A percentile compares a stretch with the other conserved stretches of the same genome.
Evolutionary conservation across 805 yeast genomes (phyloP).

Genomic region (Metschnikowia cerradonensis): DNA sequence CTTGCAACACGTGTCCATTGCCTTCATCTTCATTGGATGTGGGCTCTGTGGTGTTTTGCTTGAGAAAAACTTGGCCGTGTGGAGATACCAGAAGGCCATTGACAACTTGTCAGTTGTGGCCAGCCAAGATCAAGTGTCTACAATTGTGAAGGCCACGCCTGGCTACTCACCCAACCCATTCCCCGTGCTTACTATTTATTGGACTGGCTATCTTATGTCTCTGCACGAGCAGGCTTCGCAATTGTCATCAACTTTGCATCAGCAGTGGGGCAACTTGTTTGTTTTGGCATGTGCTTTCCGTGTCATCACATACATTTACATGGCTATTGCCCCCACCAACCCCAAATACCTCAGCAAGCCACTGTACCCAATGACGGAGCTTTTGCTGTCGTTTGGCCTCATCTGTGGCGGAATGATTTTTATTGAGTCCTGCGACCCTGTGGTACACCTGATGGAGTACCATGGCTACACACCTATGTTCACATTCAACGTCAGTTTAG

Average conservation of each 20-base stretch:
- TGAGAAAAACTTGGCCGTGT: constrained; percentile 59
- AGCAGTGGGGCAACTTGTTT: constrained; percentile 88
- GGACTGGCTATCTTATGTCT: constrained; percentile 96
- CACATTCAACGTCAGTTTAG: constrained; percentile 82
- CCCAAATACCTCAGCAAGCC: constrained; percentile 25
- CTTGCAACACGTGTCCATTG: constrained; percentile 85
- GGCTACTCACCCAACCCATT: constrained; percentile 91
- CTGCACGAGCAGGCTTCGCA: constrained; percentile 83
- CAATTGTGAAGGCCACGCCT: constrained; percentile 44
- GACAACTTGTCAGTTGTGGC: constrained; percentile 13
- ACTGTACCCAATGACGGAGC: constrained; percentile 77
- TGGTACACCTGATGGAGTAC: constrained; percentile 74
- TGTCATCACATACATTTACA: constrained; percentile 53
- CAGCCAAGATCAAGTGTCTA: constrained; percentile 8
- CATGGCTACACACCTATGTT: constrained; percentile 87
- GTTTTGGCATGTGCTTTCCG: constrained; percentile 82
- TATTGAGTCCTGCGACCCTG: constrained; percentile 88
- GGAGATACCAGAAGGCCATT: constrained; percentile 50
- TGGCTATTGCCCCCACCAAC: constrained; percentile 38
- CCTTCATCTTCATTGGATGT: constrained; percentile 86
- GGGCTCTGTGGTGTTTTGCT: constrained; percentile 87
- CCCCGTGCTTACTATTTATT: constrained; percentile 87
- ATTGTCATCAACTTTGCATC: constrained; percentile 74
- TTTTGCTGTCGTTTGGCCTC: constrained; percentile 72
- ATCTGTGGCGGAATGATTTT: constrained; percentile 87